A percentile compares a stretch with the other conserved stretches of the same genome.
Conservation (phyloP, 106 monocot species). For the Acorus gramineus region DNA sequence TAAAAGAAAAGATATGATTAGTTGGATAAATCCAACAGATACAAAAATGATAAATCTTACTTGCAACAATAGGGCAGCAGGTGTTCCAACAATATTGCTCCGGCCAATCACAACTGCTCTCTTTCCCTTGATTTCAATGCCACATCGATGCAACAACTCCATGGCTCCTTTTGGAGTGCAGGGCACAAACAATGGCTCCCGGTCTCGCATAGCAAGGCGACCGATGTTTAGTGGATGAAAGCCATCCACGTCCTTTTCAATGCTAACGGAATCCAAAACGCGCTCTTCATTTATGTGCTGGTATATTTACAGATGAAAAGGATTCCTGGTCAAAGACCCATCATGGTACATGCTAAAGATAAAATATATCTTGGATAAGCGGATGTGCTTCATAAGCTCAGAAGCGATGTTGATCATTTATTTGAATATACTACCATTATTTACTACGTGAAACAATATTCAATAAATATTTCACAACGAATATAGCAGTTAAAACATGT, state of each 20-base stretch:
- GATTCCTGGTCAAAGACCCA: too few species aligned
- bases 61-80: constrained; percentile 76
- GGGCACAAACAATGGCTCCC: constrained; percentile 86
- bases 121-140: constrained; percentile 75
- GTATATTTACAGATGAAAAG: not conserved
- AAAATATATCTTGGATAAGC: too few species aligned
- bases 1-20: not conserved
- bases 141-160: constrained; percentile 65
- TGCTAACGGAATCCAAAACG: constrained; percentile 64
- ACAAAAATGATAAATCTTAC: constrained; percentile 18
- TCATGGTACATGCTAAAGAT: too few species aligned
- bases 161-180: constrained; percentile 99
- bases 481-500: too few species aligned
- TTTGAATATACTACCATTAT: too few species aligned
- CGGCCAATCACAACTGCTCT: constrained; percentile 90
- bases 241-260: constrained; percentile 97
- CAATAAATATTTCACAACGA: too few species aligned
- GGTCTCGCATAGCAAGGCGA: constrained; percentile 86
- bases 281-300: constrained; percentile 91
- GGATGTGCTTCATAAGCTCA: too few species aligned
- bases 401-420: too few species aligned
- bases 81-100: constrained; percentile 97
- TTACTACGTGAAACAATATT: too few species aligned
- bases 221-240: constrained; percentile 96
- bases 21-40: not conserved